phyloP scores from a whole-genome alignment of 2,329 filamentous ascomycete genomes.

The Aspergillus transmontanensis region DNA sequence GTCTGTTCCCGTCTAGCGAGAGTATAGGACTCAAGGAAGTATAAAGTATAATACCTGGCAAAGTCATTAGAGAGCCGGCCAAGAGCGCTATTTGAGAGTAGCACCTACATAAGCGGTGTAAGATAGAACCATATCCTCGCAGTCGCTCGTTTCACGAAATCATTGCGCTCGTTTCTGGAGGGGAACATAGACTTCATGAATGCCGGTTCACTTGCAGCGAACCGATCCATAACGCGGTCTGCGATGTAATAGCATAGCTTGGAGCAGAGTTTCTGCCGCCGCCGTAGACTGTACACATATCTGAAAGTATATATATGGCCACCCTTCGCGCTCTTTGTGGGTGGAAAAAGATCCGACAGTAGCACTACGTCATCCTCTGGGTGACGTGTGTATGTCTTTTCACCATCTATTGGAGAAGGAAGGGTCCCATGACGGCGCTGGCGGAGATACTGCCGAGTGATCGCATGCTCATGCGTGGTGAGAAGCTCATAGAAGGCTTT shows the following conservation, averaged over 20 bases:
- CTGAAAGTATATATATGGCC: constrained; percentile 45
- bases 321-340: constrained; percentile 37
- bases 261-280: constrained; percentile 42
- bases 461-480: constrained; percentile 40
- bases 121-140: constrained; percentile 42
- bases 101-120: constrained; percentile 43
- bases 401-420: constrained; percentile 40
- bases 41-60: constrained; percentile 43
- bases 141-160: constrained; percentile 36
- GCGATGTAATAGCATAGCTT: constrained; percentile 44
- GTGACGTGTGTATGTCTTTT: constrained; percentile 42
- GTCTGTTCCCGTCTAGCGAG: constrained; percentile 40
- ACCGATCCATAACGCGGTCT: constrained; percentile 44
- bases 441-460: constrained; percentile 46
- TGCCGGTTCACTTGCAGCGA: constrained; percentile 34
- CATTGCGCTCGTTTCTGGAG: constrained; percentile 36
- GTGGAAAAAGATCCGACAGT: constrained; percentile 47
- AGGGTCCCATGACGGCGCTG: constrained; percentile 46
- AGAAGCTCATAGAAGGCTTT: constrained; percentile 41
- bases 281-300: constrained; percentile 41
- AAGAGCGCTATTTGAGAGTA: neutral
- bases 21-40: constrained; percentile 45
- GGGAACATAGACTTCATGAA: constrained; percentile 37
- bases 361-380: constrained; percentile 48
- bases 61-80: neutral